These are phyloP conservation scores for Fusarium sp. DNA, from an alignment of 2,329 filamentous ascomycete genomes.

Conservation along the genomic window DNA sequence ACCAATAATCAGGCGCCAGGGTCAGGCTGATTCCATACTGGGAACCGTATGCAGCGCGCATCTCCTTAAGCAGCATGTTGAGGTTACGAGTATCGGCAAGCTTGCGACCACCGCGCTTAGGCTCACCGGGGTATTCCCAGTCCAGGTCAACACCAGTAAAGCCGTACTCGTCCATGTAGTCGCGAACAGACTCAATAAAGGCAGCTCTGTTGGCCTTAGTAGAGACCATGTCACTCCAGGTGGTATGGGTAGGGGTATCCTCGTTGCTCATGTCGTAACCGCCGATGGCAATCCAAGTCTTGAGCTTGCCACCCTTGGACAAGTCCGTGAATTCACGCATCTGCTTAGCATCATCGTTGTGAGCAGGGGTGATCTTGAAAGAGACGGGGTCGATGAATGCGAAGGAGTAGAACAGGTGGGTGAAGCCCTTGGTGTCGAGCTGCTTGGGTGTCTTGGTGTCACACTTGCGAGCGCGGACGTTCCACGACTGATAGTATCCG, in stretches of 20 bases:
- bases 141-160: slow-evolving; percentile 57
- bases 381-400: slow-evolving; percentile 26
- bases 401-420: slow-evolving; percentile 32
- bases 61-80: slow-evolving; percentile 49
- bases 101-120: slow-evolving; percentile 50
- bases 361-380: background rate
- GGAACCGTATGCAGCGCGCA: slow-evolving; percentile 46
- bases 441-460: slow-evolving; percentile 29
- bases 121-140: slow-evolving; percentile 59
- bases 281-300: slow-evolving; percentile 56
- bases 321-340: slow-evolving; percentile 23
- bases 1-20: slow-evolving; percentile 53
- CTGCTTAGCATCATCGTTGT: slow-evolving; percentile 10
- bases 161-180: slow-evolving; percentile 35
- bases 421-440: slow-evolving; percentile 11
- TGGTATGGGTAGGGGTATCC: slow-evolving; percentile 32
- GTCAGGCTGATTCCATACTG: slow-evolving; percentile 56
- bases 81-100: slow-evolving; percentile 53
- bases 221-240: slow-evolving; percentile 48
- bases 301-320: slow-evolving; percentile 30
- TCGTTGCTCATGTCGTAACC: slow-evolving; percentile 56
- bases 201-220: slow-evolving; percentile 42
- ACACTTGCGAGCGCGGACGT: slow-evolving; percentile 12
- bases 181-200: slow-evolving; percentile 52
- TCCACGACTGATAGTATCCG: slow-evolving; percentile 30